Evolutionary conservation across 768 basidiomycete species (phyloP), one percentile per base, ranked within the genome.

Genomic region (Cyclocybe aegerita): DNA sequence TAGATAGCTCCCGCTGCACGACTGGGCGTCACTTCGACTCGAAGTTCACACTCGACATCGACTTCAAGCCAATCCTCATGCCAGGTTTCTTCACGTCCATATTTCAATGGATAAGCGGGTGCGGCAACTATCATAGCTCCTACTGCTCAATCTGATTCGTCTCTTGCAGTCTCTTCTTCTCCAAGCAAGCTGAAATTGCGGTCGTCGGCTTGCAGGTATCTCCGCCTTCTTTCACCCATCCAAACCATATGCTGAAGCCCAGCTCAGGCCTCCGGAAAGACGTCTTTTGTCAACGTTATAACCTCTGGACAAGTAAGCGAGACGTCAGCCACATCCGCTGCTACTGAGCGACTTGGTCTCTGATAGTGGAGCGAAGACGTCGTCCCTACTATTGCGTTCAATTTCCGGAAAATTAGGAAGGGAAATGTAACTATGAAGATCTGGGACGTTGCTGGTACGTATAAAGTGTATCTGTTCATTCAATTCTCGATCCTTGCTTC

Each of bases 361-460:
- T 46, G 12, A 34, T 68, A 95, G 83, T 97, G 92, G 89, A 92
- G 89, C 52, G 92, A 95, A 73, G 94, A 96, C 48, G 92, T 94
- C n/a, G 93, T 93, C 0, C 94, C 94, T 0, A 97, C 94, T 1
- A 89, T 97, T 15, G 92, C 93, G 6, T 97, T 93, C 75, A 94
- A 93, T 59, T 85, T 93, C 60, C 79, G 90, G 14, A 92, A 90
- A 65, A 85, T 96, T 9, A 76, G 86, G 54, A 93, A 91, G 61
- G 93, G 92, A 9, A 95, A 93, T 52, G 85, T 96, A 1, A 92
- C 90, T 0, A 73, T 97, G 62, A 96, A 93, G 66, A 84, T 97
- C 42, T 97, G 94, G 94, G 94, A 97, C 66, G 90, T 97, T 35
- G 93, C 93, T 54, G 93, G 88, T 90, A 55, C 58, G 81, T 57